A percentile compares a stretch with the other conserved stretches of the same genome.
These are phyloP conservation scores for Pseudocercospora fuligena DNA, from an alignment of 2,329 filamentous ascomycete species.

Conservation along the genomic window DNA sequence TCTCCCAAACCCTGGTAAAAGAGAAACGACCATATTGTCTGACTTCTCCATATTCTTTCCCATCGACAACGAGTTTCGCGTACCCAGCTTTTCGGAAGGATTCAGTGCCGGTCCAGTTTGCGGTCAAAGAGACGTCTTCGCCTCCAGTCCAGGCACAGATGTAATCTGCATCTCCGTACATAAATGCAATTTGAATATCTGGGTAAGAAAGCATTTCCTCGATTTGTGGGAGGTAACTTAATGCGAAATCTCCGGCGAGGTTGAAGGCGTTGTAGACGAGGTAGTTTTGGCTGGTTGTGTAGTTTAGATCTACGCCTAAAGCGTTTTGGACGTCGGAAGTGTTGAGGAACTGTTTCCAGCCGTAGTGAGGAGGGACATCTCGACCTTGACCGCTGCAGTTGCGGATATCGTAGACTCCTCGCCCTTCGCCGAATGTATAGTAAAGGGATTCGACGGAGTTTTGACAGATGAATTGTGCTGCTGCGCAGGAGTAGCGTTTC, in stretches of 20 bases:
- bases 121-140: conserved; percentile 37
- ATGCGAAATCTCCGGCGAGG: conserved; percentile 51
- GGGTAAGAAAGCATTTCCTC: conserved; percentile 45
- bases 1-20: conserved; percentile 55
- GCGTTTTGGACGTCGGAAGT: conserved; percentile 56
- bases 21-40: conserved; percentile 56
- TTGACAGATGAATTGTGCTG: conserved; percentile 12
- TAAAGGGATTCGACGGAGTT: conserved; percentile 9
- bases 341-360: conserved; percentile 63
- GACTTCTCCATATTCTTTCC: conserved; percentile 56
- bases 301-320: conserved; percentile 64
- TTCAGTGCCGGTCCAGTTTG: conserved; percentile 40
- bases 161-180: conserved; percentile 56
- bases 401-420: conserved; percentile 16
- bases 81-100: conserved; percentile 49
- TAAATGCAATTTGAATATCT: conserved; percentile 49
- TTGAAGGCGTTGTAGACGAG: conserved; percentile 51
- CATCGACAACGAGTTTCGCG: conserved; percentile 43
- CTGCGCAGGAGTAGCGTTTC: conserved; percentile 5
- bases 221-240: conserved; percentile 54
- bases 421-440: conserved; percentile 1
- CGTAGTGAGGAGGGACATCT: conserved; percentile 62
- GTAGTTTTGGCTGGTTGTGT: conserved; percentile 50
- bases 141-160: conserved; percentile 53
- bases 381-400: conserved; percentile 35